These are phyloP conservation scores for Kodamaea fukazawae DNA, from an alignment of 805 yeast genomes.

Conservation along the genomic window DNA sequence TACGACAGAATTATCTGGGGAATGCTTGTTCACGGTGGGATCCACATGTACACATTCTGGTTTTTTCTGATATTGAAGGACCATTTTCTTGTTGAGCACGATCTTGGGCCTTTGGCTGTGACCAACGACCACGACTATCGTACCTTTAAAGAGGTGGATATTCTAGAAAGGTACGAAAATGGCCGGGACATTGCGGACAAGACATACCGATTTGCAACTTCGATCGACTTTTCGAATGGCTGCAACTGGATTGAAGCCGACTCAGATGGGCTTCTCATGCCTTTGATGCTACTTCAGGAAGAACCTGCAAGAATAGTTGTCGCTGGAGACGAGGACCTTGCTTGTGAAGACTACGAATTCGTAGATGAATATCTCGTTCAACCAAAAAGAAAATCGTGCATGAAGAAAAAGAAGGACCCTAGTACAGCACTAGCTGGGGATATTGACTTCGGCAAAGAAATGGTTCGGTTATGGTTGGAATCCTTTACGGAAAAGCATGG, in stretches of 20 bases:
- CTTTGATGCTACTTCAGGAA: slow-evolving; percentile 19
- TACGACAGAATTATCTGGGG: slow-evolving; percentile 43
- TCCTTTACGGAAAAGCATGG: slow-evolving; percentile 11
- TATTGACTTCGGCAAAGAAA: slow-evolving; percentile 17
- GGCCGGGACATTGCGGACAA: slow-evolving; percentile 18
- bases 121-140: slow-evolving; percentile 28
- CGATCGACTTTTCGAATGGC: slow-evolving; percentile 9
- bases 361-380: slow-evolving; percentile 14
- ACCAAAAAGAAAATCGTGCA: slow-evolving; percentile 17
- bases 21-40: slow-evolving; percentile 42
- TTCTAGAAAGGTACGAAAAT: slow-evolving; percentile 13
- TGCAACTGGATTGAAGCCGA: slow-evolving; percentile 15
- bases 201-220: slow-evolving; percentile 11
- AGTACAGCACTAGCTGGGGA: slow-evolving; percentile 10
- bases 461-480: slow-evolving; percentile 21
- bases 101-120: slow-evolving; percentile 20
- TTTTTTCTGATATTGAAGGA: slow-evolving; percentile 38
- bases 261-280: slow-evolving; percentile 17
- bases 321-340: slow-evolving; percentile 19
- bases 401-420: slow-evolving; percentile 8
- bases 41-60: slow-evolving; percentile 41
- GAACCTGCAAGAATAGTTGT: slow-evolving; percentile 13
- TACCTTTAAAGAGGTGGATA: slow-evolving; percentile 13
- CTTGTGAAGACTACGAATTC: slow-evolving; percentile 15
- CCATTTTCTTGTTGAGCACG: slow-evolving; percentile 21